Evolutionary conservation across 164 flowering plant genomes (phyloP).

Genomic region (Akebia trifoliata): DNA sequence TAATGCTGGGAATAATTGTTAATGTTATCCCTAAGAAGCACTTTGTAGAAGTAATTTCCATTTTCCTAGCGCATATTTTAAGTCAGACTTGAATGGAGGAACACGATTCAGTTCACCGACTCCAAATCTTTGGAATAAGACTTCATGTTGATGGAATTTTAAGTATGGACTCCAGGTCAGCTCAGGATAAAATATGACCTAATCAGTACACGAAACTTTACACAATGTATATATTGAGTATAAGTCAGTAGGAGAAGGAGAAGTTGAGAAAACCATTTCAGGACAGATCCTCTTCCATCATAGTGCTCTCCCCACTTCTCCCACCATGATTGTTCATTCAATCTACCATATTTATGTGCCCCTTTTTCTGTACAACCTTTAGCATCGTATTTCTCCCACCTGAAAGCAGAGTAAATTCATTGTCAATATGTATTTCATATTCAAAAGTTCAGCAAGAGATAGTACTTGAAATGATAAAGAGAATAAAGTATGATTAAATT

Average conservation of each 20-base stretch:
- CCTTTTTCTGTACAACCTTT: constrained; percentile 98
- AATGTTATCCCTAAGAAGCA: neutral
- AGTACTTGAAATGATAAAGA: neutral
- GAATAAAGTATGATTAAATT: neutral
- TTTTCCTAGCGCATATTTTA: neutral
- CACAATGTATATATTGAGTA: neutral
- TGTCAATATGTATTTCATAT: neutral
- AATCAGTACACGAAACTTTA: neutral
- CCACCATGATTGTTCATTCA: constrained; percentile 99
- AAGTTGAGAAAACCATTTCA: constrained; percentile 63
- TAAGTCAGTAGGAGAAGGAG: constrained; percentile 2
- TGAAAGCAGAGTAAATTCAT: constrained; percentile 14
- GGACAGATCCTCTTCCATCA: constrained; percentile 94
- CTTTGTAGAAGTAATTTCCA: neutral
- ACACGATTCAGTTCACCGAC: no score
- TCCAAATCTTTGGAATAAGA: no score
- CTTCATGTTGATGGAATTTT: no score
- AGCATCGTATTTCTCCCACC: constrained; percentile 99
- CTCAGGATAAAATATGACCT: neutral
- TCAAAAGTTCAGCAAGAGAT: neutral
- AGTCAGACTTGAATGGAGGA: neutral
- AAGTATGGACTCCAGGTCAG: no score
- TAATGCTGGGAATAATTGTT: neutral
- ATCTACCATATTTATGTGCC: constrained; percentile 89
- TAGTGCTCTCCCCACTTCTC: constrained; percentile 98